Percentiles rank a stretch among this genome's conserved stretches.
phyloP scores from a whole-genome alignment of 768 basidiomycete genomes.

The Termitomyces titanicus region DNA sequence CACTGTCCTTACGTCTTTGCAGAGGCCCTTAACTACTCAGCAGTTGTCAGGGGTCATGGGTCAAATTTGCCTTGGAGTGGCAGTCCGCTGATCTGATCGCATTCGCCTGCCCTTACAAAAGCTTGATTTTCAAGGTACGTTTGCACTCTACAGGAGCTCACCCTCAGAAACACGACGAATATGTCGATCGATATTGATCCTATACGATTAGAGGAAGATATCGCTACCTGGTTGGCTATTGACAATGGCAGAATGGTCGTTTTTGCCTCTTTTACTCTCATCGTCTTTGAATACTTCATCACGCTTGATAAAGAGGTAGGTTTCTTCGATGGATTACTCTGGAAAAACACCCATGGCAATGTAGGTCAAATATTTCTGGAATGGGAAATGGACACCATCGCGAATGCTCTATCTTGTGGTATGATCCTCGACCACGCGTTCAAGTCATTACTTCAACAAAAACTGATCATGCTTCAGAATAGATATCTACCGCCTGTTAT shows the following conservation, averaged over 20 bases:
- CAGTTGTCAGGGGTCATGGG: no score
- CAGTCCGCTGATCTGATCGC: no score
- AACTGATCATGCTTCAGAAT: constrained; percentile 2
- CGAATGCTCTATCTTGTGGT: constrained; percentile 10
- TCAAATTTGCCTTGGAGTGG: no score
- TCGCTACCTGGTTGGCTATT: constrained; percentile 8
- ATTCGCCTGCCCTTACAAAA: no score
- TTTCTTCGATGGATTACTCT: neutral
- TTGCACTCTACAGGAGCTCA: no score
- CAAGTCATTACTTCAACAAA: no score
- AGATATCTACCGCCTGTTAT: constrained; percentile 12
- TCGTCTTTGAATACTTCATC: constrained; percentile 12
- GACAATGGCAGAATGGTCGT: constrained; percentile 9
- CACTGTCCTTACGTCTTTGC: no score
- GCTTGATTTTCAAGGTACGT: no score
- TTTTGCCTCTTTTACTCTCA: constrained; percentile 6
- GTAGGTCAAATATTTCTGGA: constrained; percentile 12
- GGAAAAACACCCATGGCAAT: neutral
- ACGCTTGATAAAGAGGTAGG: constrained; percentile 11
- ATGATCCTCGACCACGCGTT: neutral
- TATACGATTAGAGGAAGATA: neutral
- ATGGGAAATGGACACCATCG: constrained; percentile 13
- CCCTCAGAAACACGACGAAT: no score
- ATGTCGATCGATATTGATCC: neutral
- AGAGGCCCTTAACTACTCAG: no score